Conservation (phyloP, 768 basidiomycete species). For the Botryobasidium botryosum region DNA sequence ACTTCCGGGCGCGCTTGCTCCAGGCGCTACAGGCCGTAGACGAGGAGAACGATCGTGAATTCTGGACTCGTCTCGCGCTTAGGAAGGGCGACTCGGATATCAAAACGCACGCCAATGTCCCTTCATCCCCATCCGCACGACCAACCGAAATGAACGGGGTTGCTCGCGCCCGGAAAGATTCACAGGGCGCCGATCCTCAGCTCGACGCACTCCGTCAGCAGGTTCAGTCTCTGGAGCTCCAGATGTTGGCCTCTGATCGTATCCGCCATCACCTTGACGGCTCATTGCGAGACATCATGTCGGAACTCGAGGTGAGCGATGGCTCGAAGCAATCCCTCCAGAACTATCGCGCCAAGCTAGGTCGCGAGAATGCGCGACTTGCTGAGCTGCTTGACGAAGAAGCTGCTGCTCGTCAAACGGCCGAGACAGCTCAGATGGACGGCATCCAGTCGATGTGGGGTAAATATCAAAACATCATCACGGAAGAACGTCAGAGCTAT, state of each 20-base stretch:
- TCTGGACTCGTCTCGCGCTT: conserved; percentile 23
- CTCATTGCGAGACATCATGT: conserved; percentile 39
- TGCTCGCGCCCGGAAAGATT: conserved; percentile 23
- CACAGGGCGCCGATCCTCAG: conserved; percentile 26
- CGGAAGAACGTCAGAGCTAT: conserved; percentile 44
- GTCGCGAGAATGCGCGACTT: conserved; percentile 39
- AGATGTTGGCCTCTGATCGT: conserved; percentile 50
- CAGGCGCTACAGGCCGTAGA: conserved; percentile 46
- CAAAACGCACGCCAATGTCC: conserved; percentile 26
- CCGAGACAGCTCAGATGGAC: conserved; percentile 45
- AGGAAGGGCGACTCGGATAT: conserved; percentile 19
- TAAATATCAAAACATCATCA: conserved; percentile 42
- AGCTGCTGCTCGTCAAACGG: conserved; percentile 39
- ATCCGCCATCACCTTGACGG: conserved; percentile 47
- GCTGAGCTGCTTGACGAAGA: conserved; percentile 43
- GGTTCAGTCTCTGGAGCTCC: conserved; percentile 47
- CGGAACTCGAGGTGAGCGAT: conserved; percentile 45
- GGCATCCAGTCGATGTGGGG: conserved; percentile 50
- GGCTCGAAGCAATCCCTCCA: conserved; percentile 48
- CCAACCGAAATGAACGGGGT: conserved; percentile 19
- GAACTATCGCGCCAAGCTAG: conserved; percentile 35
- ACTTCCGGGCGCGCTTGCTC: conserved; percentile 43
- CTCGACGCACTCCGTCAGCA: conserved; percentile 40
- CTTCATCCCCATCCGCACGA: conserved; percentile 29
- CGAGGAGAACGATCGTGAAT: conserved; percentile 36